phyloP scores from a whole-genome alignment of 1,284 basidiomycete genomes.

The Melampsora abietis-canadensis region DNA sequence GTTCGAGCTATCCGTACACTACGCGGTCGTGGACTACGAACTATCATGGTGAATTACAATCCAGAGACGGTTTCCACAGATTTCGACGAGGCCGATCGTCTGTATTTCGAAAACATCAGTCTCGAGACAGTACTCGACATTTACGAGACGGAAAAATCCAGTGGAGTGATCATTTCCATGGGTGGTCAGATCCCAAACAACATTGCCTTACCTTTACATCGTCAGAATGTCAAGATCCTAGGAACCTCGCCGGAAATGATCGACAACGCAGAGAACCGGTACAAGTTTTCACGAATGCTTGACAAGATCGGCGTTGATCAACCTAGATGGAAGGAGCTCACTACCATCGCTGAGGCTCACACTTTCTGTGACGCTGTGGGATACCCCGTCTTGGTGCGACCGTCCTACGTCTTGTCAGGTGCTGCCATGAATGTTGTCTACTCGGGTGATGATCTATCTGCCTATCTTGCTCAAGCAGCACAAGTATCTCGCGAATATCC shows the following conservation, averaged over 20 bases:
- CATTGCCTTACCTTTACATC: conserved; percentile 86
- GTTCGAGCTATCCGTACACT: conserved; percentile 93
- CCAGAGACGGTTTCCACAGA: conserved; percentile 98
- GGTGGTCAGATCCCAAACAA: conserved; percentile 98
- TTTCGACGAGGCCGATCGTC: conserved; percentile 95
- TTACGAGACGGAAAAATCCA: conserved; percentile 83
- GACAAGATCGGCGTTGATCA: conserved; percentile 98
- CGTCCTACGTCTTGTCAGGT: conserved; percentile 95
- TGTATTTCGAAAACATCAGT: conserved; percentile 98
- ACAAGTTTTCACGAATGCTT: conserved; percentile 96
- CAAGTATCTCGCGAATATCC: conserved; percentile 95
- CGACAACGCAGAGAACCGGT: conserved; percentile 96
- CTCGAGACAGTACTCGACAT: conserved; percentile 95
- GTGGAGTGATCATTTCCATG: conserved; percentile 94
- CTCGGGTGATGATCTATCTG: conserved; percentile 81
- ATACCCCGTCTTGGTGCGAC: conserved; percentile 92
- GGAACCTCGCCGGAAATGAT: conserved; percentile 99
- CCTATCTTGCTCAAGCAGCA: conserved; percentile 91
- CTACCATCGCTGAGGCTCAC: conserved; percentile 81
- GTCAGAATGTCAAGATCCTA: conserved; percentile 95
- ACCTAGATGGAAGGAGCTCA: conserved; percentile 93
- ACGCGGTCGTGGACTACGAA: conserved; percentile 87
- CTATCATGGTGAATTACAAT: conserved; percentile 99
- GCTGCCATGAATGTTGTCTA: conserved; percentile 99
- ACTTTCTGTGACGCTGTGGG: conserved; percentile 84